These are phyloP conservation scores for Helichrysum umbraculigerum DNA, from an alignment of 129 eudicot species.

Conservation along the genomic window DNA sequence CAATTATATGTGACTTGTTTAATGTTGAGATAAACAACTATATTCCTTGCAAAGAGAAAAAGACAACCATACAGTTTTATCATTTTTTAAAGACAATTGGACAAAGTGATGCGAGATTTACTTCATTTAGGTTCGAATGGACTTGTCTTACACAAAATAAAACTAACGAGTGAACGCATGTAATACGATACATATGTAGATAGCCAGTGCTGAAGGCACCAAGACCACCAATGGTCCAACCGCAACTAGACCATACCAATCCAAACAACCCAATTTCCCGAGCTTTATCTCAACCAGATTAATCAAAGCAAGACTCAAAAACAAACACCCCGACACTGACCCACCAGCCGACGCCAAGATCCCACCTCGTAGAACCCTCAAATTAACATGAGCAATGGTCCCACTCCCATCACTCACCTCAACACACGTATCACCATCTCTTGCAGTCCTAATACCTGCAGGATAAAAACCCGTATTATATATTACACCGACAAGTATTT, in stretches of 20 bases:
- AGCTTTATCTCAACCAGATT: conserved; percentile 67
- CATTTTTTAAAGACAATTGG: background rate
- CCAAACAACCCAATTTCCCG: conserved; percentile 50
- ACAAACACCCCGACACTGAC: conserved; percentile 57
- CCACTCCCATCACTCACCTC: conserved; percentile 31
- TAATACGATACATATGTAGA: conserved; percentile 50
- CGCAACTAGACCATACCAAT: conserved; percentile 50
- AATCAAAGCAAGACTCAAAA: conserved; percentile 59
- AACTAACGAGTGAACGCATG: conserved; percentile 56
- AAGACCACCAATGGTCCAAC: conserved; percentile 48
- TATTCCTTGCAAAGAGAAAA: background rate
- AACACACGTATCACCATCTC: conserved; percentile 32
- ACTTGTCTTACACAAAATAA: background rate
- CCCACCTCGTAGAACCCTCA: conserved; percentile 41
- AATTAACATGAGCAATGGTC: conserved; percentile 44
- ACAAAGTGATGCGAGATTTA: too few relatives aligned
- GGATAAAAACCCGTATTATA: too few relatives aligned
- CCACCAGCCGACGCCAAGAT: conserved; percentile 61
- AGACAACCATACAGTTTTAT: background rate
- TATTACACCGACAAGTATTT: background rate
- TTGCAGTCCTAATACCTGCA: conserved; percentile 33
- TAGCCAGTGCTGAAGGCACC: conserved; percentile 56
- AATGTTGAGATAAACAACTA: background rate
- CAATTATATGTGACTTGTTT: background rate
- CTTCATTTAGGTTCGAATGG: background rate